Evolutionary conservation across 78 protist genomes (phyloP).

Genomic region (Trichosphaerium sp.): DNA sequence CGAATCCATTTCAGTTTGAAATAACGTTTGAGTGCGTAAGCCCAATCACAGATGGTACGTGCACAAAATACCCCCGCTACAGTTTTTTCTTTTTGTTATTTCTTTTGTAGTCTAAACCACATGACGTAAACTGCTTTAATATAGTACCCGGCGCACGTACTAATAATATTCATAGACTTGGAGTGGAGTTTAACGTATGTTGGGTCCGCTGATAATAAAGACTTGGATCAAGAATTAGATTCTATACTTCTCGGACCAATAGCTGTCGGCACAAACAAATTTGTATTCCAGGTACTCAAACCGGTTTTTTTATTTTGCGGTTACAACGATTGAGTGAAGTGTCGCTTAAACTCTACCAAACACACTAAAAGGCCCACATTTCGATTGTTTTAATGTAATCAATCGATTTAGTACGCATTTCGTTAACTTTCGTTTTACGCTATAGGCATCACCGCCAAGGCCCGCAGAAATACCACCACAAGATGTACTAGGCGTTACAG

Average conservation of each 20-base stretch:
- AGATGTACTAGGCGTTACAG: constrained; percentile 55
- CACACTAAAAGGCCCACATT: background rate
- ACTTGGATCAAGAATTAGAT: constrained; percentile 56
- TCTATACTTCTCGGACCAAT: constrained; percentile 62
- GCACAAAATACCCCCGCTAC: too few species aligned
- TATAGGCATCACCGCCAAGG: constrained; percentile 37
- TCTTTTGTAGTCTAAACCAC: too few species aligned
- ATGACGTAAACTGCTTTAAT: background rate
- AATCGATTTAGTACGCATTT: too few species aligned
- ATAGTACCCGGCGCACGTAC: background rate
- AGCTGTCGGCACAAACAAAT: constrained; percentile 21
- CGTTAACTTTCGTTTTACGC: background rate
- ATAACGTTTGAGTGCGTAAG: constrained; percentile 32
- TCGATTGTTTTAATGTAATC: too few species aligned
- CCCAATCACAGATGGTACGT: constrained; percentile 9
- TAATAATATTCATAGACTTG: constrained; percentile 7
- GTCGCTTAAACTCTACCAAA: too few species aligned
- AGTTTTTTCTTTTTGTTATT: too few species aligned
- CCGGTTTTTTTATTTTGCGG: background rate
- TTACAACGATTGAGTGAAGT: too few species aligned
- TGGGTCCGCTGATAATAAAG: constrained; percentile 41
- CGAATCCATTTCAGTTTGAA: constrained; percentile 7
- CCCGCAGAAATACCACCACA: constrained; percentile 18
- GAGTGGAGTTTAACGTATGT: constrained; percentile 64
- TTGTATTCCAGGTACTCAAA: constrained; percentile 24